Evolutionary conservation across 331 rosid species (phyloP).

Genomic region (Telfairia occidentalis): DNA sequence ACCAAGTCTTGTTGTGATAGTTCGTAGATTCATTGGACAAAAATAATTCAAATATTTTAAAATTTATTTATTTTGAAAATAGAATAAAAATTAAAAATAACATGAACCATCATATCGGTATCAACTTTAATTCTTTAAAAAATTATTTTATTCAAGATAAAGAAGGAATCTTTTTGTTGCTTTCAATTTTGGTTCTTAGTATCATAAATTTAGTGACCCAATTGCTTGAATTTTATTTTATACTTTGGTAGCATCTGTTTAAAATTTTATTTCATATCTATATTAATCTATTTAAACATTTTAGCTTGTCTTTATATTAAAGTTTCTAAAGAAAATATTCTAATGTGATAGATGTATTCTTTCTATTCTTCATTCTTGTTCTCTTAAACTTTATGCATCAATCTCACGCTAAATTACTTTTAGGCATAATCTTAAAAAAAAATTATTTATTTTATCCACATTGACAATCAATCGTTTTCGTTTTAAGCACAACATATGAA

Average conservation of each 20-base stretch:
- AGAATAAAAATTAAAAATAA: background rate
- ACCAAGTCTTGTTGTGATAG: background rate
- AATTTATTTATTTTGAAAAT: too few species aligned
- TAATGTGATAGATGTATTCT: too few species aligned
- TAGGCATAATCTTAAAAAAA: too few species aligned
- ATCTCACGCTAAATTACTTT: too few species aligned
- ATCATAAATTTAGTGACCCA: background rate
- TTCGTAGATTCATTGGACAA: background rate
- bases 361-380: too few species aligned
- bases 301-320: background rate
- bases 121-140: background rate
- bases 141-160: background rate
- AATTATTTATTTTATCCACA: too few species aligned
- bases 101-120: background rate
- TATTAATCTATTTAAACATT: background rate
- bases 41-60: background rate
- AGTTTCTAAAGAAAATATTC: background rate
- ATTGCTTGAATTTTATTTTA: background rate
- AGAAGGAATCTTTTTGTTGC: background rate
- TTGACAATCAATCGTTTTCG: too few species aligned
- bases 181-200: background rate
- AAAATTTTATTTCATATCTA: too few species aligned
- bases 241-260: too few species aligned
- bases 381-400: too few species aligned
- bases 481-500: too few species aligned